Evolutionary conservation across 768 basidiomycete genomes (phyloP).

Genomic region (Tulasnella sp.): DNA sequence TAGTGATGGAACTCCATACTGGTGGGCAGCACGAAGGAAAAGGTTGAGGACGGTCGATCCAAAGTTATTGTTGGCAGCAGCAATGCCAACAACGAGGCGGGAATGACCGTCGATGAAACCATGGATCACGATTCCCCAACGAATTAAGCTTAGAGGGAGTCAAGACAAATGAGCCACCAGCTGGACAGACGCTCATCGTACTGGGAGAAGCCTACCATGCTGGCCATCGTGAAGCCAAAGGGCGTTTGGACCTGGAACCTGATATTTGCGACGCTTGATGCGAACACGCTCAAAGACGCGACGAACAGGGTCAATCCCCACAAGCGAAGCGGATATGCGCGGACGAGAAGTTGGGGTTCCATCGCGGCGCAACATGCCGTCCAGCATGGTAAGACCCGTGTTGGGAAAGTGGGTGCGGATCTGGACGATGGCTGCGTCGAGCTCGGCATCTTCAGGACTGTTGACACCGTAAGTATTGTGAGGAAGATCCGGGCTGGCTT

Average conservation of each 20-base stretch:
- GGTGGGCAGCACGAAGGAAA: conserved; percentile 41
- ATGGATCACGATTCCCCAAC: conserved; percentile 40
- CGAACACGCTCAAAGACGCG: conserved; percentile 38
- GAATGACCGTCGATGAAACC: conserved; percentile 42
- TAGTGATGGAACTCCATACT: conserved; percentile 43
- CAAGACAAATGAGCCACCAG: too few species aligned
- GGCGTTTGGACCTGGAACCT: conserved; percentile 38
- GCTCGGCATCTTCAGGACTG: conserved; percentile 31
- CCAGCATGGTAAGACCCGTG: conserved; percentile 37
- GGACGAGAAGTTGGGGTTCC: conserved; percentile 30
- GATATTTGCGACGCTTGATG: background rate
- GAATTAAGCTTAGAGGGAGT: conserved; percentile 39
- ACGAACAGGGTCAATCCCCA: conserved; percentile 37
- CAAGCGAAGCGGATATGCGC: conserved; percentile 31
- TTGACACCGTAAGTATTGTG: conserved; percentile 29
- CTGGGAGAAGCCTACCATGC: conserved; percentile 41
- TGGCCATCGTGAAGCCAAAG: conserved; percentile 44
- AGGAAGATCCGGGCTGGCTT: conserved; percentile 13
- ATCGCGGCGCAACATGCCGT: conserved; percentile 36
- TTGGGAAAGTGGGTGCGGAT: conserved; percentile 28
- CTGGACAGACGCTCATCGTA: too few species aligned
- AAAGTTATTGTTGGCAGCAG: conserved; percentile 31
- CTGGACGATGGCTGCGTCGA: conserved; percentile 31
- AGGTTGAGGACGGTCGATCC: conserved; percentile 44
- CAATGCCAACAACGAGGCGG: conserved; percentile 33